Percentiles rank a stretch among this genome's conserved stretches.
These are phyloP conservation scores for Canariomyces notabilis DNA, from an alignment of 2,329 filamentous ascomycete genomes.

Conservation along the genomic window DNA sequence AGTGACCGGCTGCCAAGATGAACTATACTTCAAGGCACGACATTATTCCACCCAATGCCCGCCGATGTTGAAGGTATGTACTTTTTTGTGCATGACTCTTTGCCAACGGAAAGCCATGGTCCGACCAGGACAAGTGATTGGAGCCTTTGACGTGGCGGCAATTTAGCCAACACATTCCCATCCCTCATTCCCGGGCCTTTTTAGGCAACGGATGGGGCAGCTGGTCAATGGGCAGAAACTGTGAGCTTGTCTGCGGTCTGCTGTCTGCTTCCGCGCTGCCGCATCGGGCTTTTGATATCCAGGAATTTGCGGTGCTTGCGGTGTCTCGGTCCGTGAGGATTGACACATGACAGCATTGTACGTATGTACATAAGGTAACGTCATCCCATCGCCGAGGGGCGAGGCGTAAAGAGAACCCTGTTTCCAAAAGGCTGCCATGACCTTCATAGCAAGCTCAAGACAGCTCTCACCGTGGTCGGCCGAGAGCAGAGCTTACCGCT, in stretches of 20 bases:
- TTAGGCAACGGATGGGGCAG: not conserved
- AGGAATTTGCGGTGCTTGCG: not conserved
- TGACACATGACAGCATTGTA: too few relatives aligned
- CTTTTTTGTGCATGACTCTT: conserved; percentile 9
- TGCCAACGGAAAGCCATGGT: conserved; percentile 16
- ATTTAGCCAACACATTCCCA: conserved; percentile 26
- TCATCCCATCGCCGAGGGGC: too few relatives aligned
- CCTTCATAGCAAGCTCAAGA: too few relatives aligned
- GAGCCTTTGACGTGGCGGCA: conserved; percentile 23
- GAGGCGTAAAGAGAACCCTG: too few relatives aligned
- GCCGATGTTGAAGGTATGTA: not conserved
- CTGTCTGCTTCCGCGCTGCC: conserved; percentile 10
- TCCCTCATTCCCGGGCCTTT: conserved; percentile 5
- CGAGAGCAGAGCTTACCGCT: not conserved
- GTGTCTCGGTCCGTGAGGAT: too few relatives aligned
- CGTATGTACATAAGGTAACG: too few relatives aligned
- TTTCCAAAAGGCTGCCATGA: too few relatives aligned
- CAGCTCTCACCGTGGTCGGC: too few relatives aligned
- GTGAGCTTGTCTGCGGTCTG: conserved; percentile 2
- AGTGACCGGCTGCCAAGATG: not conserved
- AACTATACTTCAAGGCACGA: not conserved
- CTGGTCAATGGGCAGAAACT: not conserved
- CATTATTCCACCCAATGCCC: not conserved
- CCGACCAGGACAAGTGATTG: conserved; percentile 18
- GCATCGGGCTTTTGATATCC: conserved; percentile 2